Evolutionary conservation across 768 basidiomycete genomes (phyloP).

Genomic region (Auricularia auricula-judae): DNA sequence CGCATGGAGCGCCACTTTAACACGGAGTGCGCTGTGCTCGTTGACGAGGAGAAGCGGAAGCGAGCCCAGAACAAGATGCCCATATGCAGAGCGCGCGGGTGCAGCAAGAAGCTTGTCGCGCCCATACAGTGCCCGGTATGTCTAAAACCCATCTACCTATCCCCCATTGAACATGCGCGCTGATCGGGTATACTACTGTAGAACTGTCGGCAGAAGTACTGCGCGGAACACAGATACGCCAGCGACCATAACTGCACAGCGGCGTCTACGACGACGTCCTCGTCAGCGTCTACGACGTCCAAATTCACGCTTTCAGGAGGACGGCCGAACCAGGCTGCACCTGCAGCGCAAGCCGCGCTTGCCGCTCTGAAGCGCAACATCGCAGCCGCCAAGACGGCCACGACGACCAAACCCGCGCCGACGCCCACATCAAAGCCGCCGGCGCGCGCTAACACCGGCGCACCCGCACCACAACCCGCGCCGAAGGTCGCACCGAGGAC

Average conservation of each 20-base stretch:
- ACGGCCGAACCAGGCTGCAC: slow-evolving; percentile 11
- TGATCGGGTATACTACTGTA: not conserved
- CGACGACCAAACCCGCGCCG: slow-evolving; percentile 22
- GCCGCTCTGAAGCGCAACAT: slow-evolving; percentile 29
- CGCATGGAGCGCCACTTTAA: slow-evolving; percentile 70
- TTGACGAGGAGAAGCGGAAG: slow-evolving; percentile 39
- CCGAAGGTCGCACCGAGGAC: slow-evolving; percentile 7
- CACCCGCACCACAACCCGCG: slow-evolving; percentile 10
- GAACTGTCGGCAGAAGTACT: slow-evolving; percentile 55
- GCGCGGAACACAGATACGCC: slow-evolving; percentile 71
- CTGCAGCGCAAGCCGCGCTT: slow-evolving; percentile 21
- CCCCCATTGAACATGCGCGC: not conserved
- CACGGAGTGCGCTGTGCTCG: slow-evolving; percentile 56
- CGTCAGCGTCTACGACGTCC: slow-evolving; percentile 10
- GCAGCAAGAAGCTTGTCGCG: slow-evolving; percentile 62
- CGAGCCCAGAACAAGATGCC: slow-evolving; percentile 33
- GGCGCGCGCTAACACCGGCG: slow-evolving; percentile 10
- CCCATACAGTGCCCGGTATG: slow-evolving; percentile 68
- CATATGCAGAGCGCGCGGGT: slow-evolving; percentile 47
- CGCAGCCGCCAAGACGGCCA: slow-evolving; percentile 27
- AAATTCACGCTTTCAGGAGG: not conserved
- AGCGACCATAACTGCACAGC: slow-evolving; percentile 49
- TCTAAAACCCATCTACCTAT: slow-evolving; percentile 7
- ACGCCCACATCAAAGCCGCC: slow-evolving; percentile 13
- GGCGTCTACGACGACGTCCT: slow-evolving; percentile 5